Evolutionary conservation across 768 basidiomycete species (phyloP).

Genomic region (Terana coerulea): DNA sequence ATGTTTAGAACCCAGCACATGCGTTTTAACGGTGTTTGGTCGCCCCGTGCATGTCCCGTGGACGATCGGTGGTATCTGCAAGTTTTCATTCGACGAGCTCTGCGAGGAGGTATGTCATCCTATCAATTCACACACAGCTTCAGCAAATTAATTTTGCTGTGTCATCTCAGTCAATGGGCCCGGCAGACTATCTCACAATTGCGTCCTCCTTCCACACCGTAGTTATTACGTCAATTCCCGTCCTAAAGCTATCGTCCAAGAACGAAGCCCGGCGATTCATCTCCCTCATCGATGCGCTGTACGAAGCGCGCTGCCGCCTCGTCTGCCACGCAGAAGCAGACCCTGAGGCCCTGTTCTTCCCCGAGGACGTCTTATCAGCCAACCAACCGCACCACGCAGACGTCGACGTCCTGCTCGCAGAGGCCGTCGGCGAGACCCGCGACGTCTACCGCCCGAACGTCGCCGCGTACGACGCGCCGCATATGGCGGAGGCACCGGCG

Average conservation of each 20-base stretch:
- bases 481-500: constrained; percentile 27
- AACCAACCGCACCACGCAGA: constrained; percentile 4
- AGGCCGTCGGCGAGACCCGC: constrained; percentile 47
- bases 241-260: constrained; percentile 46
- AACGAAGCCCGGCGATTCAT: constrained; percentile 59
- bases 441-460: constrained; percentile 54
- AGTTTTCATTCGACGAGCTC: constrained; percentile 47
- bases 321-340: constrained; percentile 37
- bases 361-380: constrained; percentile 37
- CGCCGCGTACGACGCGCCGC: constrained; percentile 42
- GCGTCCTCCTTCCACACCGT: constrained; percentile 47
- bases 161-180: constrained; percentile 39
- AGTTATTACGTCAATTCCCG: constrained; percentile 46
- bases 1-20: constrained; percentile 11
- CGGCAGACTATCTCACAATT: constrained; percentile 56
- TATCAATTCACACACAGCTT: not conserved
- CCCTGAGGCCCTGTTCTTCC: constrained; percentile 51
- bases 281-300: constrained; percentile 57
- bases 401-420: constrained; percentile 39
- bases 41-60: constrained; percentile 42
- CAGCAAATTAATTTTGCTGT: not conserved
- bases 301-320: constrained; percentile 38
- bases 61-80: constrained; percentile 35
- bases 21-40: constrained; percentile 44
- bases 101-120: constrained; percentile 35